These are phyloP conservation scores for Leucosporidium yakuticum DNA, from an alignment of 768 basidiomycete genomes.

Conservation along the genomic window DNA sequence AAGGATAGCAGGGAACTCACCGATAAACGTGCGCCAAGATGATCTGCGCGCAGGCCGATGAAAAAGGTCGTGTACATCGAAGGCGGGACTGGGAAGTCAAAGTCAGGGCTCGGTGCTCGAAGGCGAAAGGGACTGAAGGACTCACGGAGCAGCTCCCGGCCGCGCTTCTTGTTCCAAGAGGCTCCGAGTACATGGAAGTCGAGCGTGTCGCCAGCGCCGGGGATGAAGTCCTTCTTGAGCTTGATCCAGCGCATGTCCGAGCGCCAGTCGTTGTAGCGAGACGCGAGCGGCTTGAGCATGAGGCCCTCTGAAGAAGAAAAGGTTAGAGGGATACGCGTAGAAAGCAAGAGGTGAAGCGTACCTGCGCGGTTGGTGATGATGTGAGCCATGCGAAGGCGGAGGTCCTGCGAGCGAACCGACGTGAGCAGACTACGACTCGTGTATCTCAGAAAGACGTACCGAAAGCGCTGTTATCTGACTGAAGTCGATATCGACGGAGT, in stretches of 20 bases:
- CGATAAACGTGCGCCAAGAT: neutral
- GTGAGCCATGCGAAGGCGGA: slow-evolving; percentile 49
- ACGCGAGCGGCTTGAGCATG: slow-evolving; percentile 44
- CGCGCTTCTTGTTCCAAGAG: slow-evolving; percentile 61
- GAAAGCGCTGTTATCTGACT: slow-evolving; percentile 21
- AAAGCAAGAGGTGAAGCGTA: slow-evolving; percentile 1
- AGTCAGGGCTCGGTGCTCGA: slow-evolving; percentile 2
- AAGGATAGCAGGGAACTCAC: neutral
- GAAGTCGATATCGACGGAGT: slow-evolving; percentile 52
- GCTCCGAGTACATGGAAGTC: slow-evolving; percentile 51
- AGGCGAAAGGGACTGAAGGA: neutral
- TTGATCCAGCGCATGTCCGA: slow-evolving; percentile 68
- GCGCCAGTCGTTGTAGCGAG: slow-evolving; percentile 59
- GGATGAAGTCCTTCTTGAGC: slow-evolving; percentile 69
- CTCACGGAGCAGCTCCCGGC: slow-evolving; percentile 65
- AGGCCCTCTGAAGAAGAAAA: too few relatives aligned
- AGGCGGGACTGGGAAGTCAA: slow-evolving; percentile 55
- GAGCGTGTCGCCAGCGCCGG: slow-evolving; percentile 70
- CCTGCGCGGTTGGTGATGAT: slow-evolving; percentile 52
- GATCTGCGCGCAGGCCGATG: slow-evolving; percentile 51
- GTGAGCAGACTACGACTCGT: neutral
- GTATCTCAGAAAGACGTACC: slow-evolving; percentile 11
- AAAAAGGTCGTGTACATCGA: slow-evolving; percentile 72
- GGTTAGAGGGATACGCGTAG: neutral
- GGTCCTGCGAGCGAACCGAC: neutral